Evolutionary conservation across 2,329 filamentous ascomycete genomes (phyloP), one percentile per base, ranked within the genome.

Genomic region (Xylariaceae sp.): DNA sequence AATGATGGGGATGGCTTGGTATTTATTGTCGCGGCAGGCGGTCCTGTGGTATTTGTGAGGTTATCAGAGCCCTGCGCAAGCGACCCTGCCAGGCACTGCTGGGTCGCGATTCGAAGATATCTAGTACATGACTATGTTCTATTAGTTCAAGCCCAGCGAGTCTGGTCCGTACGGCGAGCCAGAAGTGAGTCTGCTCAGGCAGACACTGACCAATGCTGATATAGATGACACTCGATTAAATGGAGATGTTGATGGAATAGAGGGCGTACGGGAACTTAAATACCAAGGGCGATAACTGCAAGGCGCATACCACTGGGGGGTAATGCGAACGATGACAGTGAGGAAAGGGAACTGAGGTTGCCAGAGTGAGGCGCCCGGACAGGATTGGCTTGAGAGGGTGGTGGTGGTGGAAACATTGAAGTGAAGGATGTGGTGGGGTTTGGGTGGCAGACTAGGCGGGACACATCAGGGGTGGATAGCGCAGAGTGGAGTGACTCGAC

Each of bases 81-180:
- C 64, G 66, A 65, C 64, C 64, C 60, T 62, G 54, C 63, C 66
- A 63, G 61, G 58, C 62, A 58, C 59, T 54, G 66, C 66, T 66
- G 65, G 66, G 62, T 65, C 65, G 65, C 66, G 60, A 67, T 60
- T 59, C 55, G 57, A 35, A 44, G 29, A 47, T 62, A 59, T 59
- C 69, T 73, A 73, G 69, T 68, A 70, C 72, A 75, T 75, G 63
- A 63, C 70, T 67, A 65, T 70, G 63, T 49, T 51, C 49, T 53
- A 58, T 64, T 55, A 66, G 70, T 65, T 45, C 36, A 47, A 64
- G 58, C 59, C 58, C 49, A 37, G 46, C 36, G 50, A 54, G 27
- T 39, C 40, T 40, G 26, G 59, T 43, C 42, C 30, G 48, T 51
- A 48, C 48, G 27, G 47, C 33, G 39, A 43, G 52, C 55, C 37